phyloP scores from a whole-genome alignment of 2,329 filamentous ascomycete genomes.

The Stachybotrys echinatus region DNA sequence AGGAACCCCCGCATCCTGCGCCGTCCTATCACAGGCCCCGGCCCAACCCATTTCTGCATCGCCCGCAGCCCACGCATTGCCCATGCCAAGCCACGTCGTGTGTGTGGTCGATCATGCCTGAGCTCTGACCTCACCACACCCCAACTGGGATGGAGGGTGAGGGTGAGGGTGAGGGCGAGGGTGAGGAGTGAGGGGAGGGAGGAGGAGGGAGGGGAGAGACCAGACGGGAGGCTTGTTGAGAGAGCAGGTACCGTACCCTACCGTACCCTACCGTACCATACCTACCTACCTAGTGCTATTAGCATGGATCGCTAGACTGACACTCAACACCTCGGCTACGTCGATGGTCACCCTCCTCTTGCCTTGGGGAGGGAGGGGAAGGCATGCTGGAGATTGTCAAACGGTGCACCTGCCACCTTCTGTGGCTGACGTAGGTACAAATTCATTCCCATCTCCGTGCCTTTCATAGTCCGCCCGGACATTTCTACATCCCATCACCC shows the following conservation, averaged over 20 bases:
- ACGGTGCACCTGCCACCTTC: background rate
- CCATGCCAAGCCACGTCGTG: too few relatives aligned
- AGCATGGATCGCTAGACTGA: too few relatives aligned
- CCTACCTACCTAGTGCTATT: too few relatives aligned
- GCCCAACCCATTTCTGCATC: background rate
- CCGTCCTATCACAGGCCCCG: background rate
- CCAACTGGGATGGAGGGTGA: too few relatives aligned
- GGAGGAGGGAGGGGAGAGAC: background rate
- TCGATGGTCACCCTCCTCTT: too few relatives aligned
- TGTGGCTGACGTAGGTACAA: background rate
- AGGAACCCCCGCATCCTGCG: background rate
- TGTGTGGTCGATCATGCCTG: background rate
- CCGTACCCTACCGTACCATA: too few relatives aligned
- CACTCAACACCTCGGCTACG: background rate
- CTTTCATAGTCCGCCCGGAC: too few relatives aligned
- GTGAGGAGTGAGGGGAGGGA: background rate
- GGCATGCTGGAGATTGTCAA: background rate
- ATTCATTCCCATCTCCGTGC: too few relatives aligned
- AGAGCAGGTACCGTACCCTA: too few relatives aligned
- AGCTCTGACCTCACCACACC: background rate
- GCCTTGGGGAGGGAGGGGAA: background rate
- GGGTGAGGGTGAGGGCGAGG: background rate
- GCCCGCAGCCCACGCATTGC: too few relatives aligned
- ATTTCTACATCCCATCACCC: background rate
- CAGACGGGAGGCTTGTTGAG: too few relatives aligned